Percentiles rank a stretch among this genome's conserved stretches.
Evolutionary conservation across 164 flowering plant genomes (phyloP).

Genomic region (Annona cherimola): DNA sequence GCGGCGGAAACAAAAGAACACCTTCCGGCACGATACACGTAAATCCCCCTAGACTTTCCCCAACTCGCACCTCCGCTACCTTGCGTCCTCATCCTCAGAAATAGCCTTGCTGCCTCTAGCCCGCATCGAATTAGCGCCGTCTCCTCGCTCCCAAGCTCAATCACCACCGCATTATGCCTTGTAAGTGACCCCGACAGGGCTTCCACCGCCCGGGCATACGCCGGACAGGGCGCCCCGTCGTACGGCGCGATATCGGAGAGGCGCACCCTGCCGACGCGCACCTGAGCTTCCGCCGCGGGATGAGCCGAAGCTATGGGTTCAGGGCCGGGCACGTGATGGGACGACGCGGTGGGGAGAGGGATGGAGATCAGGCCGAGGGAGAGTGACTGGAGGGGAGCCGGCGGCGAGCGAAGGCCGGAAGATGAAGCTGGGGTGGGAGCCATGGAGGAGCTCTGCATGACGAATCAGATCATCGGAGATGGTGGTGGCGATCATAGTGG

Average conservation of each 20-base stretch:
- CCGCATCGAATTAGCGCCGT: constrained; percentile 73
- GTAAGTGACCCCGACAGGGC: constrained; percentile 66
- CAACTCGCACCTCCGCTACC: constrained; percentile 19
- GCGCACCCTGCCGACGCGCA: constrained; percentile 37
- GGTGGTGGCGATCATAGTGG: background rate
- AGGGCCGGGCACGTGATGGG: constrained; percentile 20
- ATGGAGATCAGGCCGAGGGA: constrained; percentile 24
- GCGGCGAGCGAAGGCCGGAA: constrained; percentile 16
- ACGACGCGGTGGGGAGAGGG: constrained; percentile 14
- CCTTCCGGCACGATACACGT: constrained; percentile 89
- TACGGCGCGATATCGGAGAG: constrained; percentile 63
- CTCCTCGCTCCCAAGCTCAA: constrained; percentile 67
- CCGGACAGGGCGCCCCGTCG: constrained; percentile 63
- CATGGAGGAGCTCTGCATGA: constrained; percentile 29
- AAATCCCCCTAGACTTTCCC: constrained; percentile 59
- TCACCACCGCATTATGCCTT: constrained; percentile 75
- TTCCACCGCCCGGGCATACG: constrained; percentile 64
- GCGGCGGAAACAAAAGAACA: too few relatives aligned
- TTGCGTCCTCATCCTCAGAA: constrained; percentile 43
- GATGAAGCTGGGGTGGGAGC: constrained; percentile 24
- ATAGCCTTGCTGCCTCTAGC: constrained; percentile 61
- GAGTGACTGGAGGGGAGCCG: constrained; percentile 21
- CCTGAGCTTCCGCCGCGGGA: constrained; percentile 19
- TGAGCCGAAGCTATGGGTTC: constrained; percentile 34
- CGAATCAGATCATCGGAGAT: constrained; percentile 14